phyloP scores from a whole-genome alignment of 805 yeast genomes.

The Lachancea mirantina region DNA sequence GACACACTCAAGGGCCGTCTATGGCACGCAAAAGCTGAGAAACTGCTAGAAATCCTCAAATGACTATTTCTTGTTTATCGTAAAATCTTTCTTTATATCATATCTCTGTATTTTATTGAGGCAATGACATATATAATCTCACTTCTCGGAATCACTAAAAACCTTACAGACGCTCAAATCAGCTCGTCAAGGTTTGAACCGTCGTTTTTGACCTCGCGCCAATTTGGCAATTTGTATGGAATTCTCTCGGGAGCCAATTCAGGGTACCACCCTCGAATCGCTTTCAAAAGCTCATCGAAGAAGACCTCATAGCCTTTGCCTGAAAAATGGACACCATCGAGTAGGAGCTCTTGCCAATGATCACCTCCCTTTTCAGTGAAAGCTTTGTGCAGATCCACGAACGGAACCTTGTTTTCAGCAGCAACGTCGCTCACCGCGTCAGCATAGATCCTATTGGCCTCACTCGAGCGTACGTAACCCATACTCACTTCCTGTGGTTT shows the following conservation, averaged over 20 bases:
- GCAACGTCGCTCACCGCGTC: conserved; percentile 45
- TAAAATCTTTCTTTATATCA: too few species aligned
- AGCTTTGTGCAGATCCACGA: conserved; percentile 46
- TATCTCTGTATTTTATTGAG: too few species aligned
- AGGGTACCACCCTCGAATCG: conserved; percentile 41
- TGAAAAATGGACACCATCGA: conserved; percentile 57
- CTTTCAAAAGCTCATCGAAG: conserved; percentile 37
- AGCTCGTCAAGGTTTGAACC: conserved; percentile 24
- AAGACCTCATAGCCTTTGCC: conserved; percentile 46
- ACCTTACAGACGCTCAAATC: too few species aligned
- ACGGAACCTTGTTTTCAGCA: conserved; percentile 41
- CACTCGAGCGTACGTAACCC: conserved; percentile 42
- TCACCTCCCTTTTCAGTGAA: conserved; percentile 34
- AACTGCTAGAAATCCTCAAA: too few species aligned
- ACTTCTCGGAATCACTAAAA: conserved; percentile 2
- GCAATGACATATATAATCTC: too few species aligned
- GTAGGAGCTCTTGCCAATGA: conserved; percentile 36
- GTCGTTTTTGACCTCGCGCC: conserved; percentile 32
- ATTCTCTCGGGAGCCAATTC: conserved; percentile 40
- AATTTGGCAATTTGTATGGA: conserved; percentile 32
- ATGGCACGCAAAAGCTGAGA: too few species aligned
- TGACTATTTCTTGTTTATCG: too few species aligned
- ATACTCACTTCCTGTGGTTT: conserved; percentile 29
- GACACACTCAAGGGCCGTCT: not conserved
- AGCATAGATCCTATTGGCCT: conserved; percentile 41